A percentile compares a stretch with the other conserved stretches of the same genome.
These are phyloP conservation scores for Alopecurus myosuroides DNA, from an alignment of 176 grass and related monocot species.

Conservation along the genomic window DNA sequence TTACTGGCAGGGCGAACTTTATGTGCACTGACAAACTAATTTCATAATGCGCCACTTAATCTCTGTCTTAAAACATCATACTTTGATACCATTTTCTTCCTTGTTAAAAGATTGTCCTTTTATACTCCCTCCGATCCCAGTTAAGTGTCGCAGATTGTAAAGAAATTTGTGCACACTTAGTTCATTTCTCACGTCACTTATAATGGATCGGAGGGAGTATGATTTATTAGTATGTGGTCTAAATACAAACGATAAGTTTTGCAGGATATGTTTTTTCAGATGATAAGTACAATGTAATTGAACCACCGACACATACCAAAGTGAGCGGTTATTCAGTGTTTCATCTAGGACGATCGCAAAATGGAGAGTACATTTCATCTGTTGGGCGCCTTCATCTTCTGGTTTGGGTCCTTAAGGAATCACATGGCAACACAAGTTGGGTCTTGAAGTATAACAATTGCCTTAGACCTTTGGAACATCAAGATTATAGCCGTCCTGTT, in stretches of 20 bases:
- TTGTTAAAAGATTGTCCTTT: not conserved
- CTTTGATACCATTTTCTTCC: not conserved
- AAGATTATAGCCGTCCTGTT: not conserved
- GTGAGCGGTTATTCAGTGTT: accelerated
- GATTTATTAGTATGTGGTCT: not conserved
- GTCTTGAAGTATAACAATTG: not conserved
- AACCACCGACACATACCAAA: not conserved
- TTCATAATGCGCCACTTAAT: not conserved
- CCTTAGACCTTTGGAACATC: not conserved
- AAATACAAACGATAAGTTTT: not conserved
- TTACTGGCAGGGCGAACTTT: not conserved
- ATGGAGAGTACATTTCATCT: not conserved
- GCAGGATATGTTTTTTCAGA: not conserved
- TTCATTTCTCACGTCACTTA: too few species aligned
- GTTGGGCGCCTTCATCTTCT: not conserved
- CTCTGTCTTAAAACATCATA: too few species aligned
- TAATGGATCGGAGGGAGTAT: too few species aligned
- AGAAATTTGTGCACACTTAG: too few species aligned
- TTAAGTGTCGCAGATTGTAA: too few species aligned
- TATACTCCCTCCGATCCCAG: too few species aligned
- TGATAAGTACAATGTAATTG: not conserved
- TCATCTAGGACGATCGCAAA: not conserved
- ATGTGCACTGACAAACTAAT: not conserved
- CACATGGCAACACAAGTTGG: not conserved
- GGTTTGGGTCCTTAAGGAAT: not conserved